Percentiles rank a stretch among this genome's conserved stretches.
phyloP scores from a whole-genome alignment of 1,284 basidiomycete genomes.

The Ganoderma multipileum region DNA sequence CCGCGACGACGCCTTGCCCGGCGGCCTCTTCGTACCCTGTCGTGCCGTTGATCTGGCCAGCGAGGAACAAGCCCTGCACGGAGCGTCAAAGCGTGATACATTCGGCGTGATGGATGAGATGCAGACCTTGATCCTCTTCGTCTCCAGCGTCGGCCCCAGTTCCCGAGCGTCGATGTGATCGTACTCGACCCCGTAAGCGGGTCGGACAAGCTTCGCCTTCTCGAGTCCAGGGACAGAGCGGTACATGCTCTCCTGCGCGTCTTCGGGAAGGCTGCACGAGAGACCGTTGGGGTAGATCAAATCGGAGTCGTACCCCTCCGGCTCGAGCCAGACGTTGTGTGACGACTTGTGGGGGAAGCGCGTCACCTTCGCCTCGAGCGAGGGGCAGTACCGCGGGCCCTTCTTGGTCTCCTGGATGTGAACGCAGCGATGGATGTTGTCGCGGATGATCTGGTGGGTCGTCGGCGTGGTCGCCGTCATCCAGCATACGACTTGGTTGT shows the following conservation, averaged over 20 bases:
- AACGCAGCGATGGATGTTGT: slow-evolving; percentile 78
- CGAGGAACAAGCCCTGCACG: slow-evolving; percentile 78
- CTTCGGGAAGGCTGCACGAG: slow-evolving; percentile 86
- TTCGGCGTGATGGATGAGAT: neutral
- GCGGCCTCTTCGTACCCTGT: slow-evolving; percentile 95
- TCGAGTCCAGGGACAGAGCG: slow-evolving; percentile 86
- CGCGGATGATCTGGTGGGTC: slow-evolving; percentile 78
- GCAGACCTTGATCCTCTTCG: slow-evolving; percentile 75
- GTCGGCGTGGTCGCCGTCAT: slow-evolving; percentile 75
- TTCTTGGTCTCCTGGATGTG: slow-evolving; percentile 90
- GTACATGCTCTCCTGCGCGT: slow-evolving; percentile 82
- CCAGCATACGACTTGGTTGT: slow-evolving; percentile 78
- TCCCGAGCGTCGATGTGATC: slow-evolving; percentile 91
- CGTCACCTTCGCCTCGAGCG: slow-evolving; percentile 86
- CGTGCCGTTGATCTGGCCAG: slow-evolving; percentile 91
- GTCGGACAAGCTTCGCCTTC: slow-evolving; percentile 80
- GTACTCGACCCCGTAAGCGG: slow-evolving; percentile 94
- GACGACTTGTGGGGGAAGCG: slow-evolving; percentile 76
- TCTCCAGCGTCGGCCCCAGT: slow-evolving; percentile 79
- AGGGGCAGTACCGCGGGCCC: slow-evolving; percentile 92
- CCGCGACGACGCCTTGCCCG: slow-evolving; percentile 85
- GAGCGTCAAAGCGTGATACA: slow-evolving; percentile 1
- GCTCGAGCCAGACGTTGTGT: slow-evolving; percentile 90
- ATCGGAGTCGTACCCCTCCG: slow-evolving; percentile 88
- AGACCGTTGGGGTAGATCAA: slow-evolving; percentile 91